A percentile compares a stretch with the other conserved stretches of the same genome.
Conservation (phyloP, 2,329 filamentous ascomycete species). For the Fusarium azukiicola region DNA sequence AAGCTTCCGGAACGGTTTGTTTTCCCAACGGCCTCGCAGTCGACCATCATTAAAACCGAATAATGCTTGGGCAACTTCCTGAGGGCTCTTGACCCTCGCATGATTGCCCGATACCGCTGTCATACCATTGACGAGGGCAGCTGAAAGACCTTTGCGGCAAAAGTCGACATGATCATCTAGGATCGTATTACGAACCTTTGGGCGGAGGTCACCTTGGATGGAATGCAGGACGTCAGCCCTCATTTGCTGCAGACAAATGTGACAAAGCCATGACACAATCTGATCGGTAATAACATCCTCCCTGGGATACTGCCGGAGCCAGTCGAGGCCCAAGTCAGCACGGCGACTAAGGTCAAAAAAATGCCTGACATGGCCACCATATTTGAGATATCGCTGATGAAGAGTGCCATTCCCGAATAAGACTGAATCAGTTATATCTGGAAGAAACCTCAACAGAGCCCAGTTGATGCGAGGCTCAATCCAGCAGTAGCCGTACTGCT, state of each 20-base stretch:
- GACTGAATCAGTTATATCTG: constrained; percentile 20
- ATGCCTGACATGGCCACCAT: constrained; percentile 17
- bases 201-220: constrained; percentile 18
- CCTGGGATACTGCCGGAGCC: constrained; percentile 9
- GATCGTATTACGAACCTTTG: background rate
- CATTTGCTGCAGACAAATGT: constrained; percentile 30
- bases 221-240: constrained; percentile 22
- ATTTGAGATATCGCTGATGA: constrained; percentile 24
- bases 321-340: constrained; percentile 25
- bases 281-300: constrained; percentile 15
- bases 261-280: constrained; percentile 27
- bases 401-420: constrained; percentile 30
- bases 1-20: constrained; percentile 32
- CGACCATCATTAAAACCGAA: constrained; percentile 24
- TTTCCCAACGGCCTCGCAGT: constrained; percentile 17
- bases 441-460: constrained; percentile 26
- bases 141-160: constrained; percentile 25
- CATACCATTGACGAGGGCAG: constrained; percentile 18
- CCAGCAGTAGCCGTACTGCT: constrained; percentile 31
- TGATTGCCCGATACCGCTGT: constrained; percentile 19
- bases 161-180: constrained; percentile 22
- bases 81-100: constrained; percentile 22
- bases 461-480: constrained; percentile 30
- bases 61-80: constrained; percentile 17
- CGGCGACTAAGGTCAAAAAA: constrained; percentile 32